Conservation (phyloP, 2,329 filamentous ascomycete genomes). For the Pleurostoma richardsiae region DNA sequence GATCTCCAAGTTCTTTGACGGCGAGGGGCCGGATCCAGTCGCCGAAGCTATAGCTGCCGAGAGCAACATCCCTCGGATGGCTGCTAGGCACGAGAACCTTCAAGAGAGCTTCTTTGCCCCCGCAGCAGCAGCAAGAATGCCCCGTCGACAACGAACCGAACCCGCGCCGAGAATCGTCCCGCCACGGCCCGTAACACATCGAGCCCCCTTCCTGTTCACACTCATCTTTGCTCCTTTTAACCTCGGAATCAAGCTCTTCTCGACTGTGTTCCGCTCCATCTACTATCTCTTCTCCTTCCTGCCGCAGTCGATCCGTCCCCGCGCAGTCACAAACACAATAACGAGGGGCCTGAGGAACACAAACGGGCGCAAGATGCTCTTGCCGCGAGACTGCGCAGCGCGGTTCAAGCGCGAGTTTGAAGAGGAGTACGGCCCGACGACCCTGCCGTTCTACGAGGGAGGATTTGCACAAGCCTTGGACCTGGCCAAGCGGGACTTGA, state of each 20-base stretch:
- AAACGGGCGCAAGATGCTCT: conserved; percentile 67
- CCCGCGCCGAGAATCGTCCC: conserved; percentile 83
- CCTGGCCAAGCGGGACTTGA: conserved; percentile 81
- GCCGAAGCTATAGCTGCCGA: conserved; percentile 68
- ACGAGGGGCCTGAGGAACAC: conserved; percentile 51
- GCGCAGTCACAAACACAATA: conserved; percentile 48
- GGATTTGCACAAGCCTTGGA: conserved; percentile 92
- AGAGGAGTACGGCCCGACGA: conserved; percentile 76
- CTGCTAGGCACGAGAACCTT: conserved; percentile 69
- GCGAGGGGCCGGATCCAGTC: conserved; percentile 77
- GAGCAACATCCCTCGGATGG: conserved; percentile 54
- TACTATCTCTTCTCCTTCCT: conserved; percentile 77
- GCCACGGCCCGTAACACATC: conserved; percentile 62
- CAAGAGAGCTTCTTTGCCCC: conserved; percentile 50
- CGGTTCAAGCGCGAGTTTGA: conserved; percentile 91
- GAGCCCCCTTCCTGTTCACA: conserved; percentile 70
- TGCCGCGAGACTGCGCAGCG: conserved; percentile 81
- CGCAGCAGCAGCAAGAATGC: conserved; percentile 21
- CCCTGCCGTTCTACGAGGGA: conserved; percentile 75
- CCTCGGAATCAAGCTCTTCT: conserved; percentile 69
- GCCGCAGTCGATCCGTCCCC: conserved; percentile 57
- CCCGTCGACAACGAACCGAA: conserved; percentile 41
- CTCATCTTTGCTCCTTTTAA: conserved; percentile 79
- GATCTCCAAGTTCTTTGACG: conserved; percentile 96
- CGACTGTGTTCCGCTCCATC: conserved; percentile 65